A percentile compares a stretch with the other conserved stretches of the same genome.
Conservation (phyloP, 495 filamentous ascomycete genomes). For the Penicillium goetzii region DNA sequence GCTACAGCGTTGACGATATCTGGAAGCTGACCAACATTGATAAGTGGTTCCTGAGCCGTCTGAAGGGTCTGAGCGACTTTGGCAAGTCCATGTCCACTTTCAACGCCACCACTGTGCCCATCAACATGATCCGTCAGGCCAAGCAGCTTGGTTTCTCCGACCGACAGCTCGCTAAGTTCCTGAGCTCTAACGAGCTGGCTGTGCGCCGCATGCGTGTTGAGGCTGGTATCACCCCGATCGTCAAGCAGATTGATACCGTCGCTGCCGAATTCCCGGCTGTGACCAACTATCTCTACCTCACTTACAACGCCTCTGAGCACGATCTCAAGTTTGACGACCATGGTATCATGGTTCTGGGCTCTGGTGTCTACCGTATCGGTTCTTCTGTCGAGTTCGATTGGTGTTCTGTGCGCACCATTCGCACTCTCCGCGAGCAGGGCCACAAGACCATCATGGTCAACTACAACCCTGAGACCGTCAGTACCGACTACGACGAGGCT, state of each 20-base stretch:
- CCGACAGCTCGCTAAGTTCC: slow-evolving; percentile 90
- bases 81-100: slow-evolving; percentile 73
- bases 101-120: slow-evolving; percentile 68
- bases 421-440: slow-evolving; percentile 84
- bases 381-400: slow-evolving; percentile 99
- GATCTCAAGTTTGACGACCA: slow-evolving; percentile 85
- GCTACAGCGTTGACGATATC: slow-evolving; percentile 93
- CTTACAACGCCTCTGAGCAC: slow-evolving; percentile 88
- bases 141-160: slow-evolving; percentile 96
- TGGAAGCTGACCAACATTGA: slow-evolving; percentile 95
- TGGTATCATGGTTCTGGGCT: slow-evolving; percentile 94
- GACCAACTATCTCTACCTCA: slow-evolving; percentile 97
- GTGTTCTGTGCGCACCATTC: slow-evolving; percentile 96
- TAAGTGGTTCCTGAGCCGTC: slow-evolving; percentile 83
- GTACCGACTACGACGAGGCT: slow-evolving; percentile 95
- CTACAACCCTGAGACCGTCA: slow-evolving; percentile 93
- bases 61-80: slow-evolving; percentile 90
- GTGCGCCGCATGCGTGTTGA: slow-evolving; percentile 81
- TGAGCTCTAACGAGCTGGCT: slow-evolving; percentile 88
- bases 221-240: slow-evolving; percentile 80
- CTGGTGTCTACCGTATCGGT: slow-evolving; percentile 96
- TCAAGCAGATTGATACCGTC: slow-evolving; percentile 98
- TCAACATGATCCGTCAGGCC: slow-evolving; percentile 70
- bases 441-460: slow-evolving; percentile 99
- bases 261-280: slow-evolving; percentile 94